Evolutionary conservation across 441 rosid genomes (phyloP).

Genomic region (Adansonia gregorii): DNA sequence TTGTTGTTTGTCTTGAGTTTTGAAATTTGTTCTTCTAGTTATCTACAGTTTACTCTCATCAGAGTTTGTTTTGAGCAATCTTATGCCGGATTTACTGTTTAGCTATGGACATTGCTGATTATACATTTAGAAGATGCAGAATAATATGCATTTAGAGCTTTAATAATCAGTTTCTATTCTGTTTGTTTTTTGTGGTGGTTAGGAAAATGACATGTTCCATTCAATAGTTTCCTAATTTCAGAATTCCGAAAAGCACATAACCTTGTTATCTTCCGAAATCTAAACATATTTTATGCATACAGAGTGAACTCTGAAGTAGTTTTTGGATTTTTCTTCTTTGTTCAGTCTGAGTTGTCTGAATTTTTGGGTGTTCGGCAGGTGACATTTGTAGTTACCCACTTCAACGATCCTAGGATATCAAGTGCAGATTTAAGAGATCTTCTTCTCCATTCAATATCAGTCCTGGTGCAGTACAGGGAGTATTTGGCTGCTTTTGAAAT

Average conservation of each 20-base stretch:
- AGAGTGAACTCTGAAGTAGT: neutral
- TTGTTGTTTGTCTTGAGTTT: slow-evolving; percentile 11
- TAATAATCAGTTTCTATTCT: neutral
- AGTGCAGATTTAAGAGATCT: slow-evolving; percentile 90
- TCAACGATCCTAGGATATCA: slow-evolving; percentile 85
- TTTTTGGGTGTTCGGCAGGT: slow-evolving; percentile 50
- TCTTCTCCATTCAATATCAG: slow-evolving; percentile 95
- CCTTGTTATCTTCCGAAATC: neutral
- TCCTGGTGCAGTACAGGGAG: slow-evolving; percentile 87
- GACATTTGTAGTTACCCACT: slow-evolving; percentile 84
- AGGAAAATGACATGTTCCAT: slow-evolving; percentile 16
- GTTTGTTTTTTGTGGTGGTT: neutral
- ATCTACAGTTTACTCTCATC: slow-evolving; percentile 8
- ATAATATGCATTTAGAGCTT: neutral
- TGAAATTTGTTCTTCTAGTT: neutral
- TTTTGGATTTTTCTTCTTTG: neutral
- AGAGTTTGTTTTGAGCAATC: slow-evolving; percentile 14
- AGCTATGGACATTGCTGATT: slow-evolving; percentile 12
- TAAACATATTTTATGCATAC: neutral
- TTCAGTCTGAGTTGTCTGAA: neutral
- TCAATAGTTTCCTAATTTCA: neutral
- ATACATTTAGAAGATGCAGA: slow-evolving; percentile 20
- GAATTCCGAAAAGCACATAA: neutral
- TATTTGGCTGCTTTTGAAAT: slow-evolving; percentile 82
- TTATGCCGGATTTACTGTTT: neutral